Percentiles rank a stretch among this genome's conserved stretches.
Evolutionary conservation across 2,329 filamentous ascomycete genomes (phyloP).

Genomic region (Epichloe glyceriae): DNA sequence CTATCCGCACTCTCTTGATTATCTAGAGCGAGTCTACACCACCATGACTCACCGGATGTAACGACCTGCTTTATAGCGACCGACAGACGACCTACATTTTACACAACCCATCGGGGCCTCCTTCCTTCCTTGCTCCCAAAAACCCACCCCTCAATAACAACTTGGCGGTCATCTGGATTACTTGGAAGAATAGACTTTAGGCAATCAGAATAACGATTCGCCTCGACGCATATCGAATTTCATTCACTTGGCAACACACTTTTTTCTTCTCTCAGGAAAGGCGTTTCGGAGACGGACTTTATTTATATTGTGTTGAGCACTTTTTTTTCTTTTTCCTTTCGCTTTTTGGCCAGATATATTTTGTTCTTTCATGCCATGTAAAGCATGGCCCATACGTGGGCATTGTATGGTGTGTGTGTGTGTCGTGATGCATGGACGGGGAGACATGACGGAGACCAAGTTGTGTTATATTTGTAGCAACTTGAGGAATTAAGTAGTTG

Average conservation of each 20-base stretch:
- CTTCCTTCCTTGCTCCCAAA: background rate
- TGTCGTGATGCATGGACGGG: background rate
- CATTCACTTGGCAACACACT: background rate
- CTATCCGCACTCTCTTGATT: background rate
- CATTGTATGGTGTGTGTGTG: background rate
- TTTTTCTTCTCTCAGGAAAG: background rate
- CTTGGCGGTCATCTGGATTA: background rate
- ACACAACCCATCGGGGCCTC: background rate
- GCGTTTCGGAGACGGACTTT: conserved; percentile 5
- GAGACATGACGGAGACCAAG: background rate
- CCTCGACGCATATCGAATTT: conserved; percentile 1
- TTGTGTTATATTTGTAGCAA: background rate
- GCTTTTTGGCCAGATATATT: background rate
- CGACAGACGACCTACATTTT: background rate
- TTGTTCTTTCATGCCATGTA: background rate
- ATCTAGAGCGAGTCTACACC: background rate
- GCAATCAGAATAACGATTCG: background rate
- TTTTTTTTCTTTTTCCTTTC: background rate
- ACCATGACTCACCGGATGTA: background rate
- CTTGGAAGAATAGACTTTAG: background rate
- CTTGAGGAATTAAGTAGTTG: background rate
- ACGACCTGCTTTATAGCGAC: conserved; percentile 1
- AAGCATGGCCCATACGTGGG: background rate
- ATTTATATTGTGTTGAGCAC: conserved; percentile 1
- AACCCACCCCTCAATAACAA: background rate